Conservation (phyloP, 768 basidiomycete species). For the Auriscalpium microsporum region DNA sequence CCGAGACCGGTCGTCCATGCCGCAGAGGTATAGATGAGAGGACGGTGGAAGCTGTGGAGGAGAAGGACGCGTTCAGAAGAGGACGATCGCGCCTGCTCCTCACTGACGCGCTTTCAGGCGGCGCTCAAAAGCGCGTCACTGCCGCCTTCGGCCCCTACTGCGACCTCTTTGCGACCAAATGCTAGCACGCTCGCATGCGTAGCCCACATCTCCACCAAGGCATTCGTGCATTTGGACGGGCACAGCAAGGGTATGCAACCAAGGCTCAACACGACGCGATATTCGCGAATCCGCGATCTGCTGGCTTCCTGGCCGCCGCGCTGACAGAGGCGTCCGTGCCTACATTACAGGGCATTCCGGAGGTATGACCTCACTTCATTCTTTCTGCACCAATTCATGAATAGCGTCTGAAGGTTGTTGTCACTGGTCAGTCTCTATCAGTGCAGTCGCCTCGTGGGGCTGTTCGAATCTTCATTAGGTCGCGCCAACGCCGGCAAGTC, state of each 20-base stretch:
- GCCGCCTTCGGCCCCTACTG: background rate
- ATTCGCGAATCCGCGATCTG: background rate
- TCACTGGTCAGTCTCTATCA: slow-evolving; percentile 9
- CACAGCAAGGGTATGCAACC: background rate
- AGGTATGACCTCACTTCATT: slow-evolving; percentile 6
- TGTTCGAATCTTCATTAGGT: slow-evolving; percentile 30
- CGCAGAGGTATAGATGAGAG: background rate
- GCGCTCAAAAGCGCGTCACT: slow-evolving; percentile 21
- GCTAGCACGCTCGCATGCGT: too few relatives aligned
- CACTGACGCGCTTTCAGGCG: slow-evolving; percentile 21
- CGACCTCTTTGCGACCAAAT: too few relatives aligned
- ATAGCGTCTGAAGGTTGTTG: slow-evolving; percentile 8
- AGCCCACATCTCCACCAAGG: background rate
- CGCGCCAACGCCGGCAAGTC: slow-evolving; percentile 78
- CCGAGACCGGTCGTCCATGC: slow-evolving; percentile 23
- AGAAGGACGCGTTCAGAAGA: slow-evolving; percentile 11
- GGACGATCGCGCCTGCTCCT: background rate
- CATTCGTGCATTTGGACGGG: too few relatives aligned
- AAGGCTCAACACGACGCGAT: background rate
- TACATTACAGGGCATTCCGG: slow-evolving; percentile 12
- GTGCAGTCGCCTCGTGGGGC: background rate
- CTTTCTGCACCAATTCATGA: background rate
- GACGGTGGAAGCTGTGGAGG: background rate
- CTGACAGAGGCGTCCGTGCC: slow-evolving; percentile 8
- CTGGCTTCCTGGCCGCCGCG: slow-evolving; percentile 17